These are phyloP conservation scores for peach (Prunus persica) DNA, from an alignment of 306 rosid species.

Conservation along the genomic window Prunus_persica_NCBIv2 NC_034015.1:21760001-21760500, in stretches of 20 bases:
- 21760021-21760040: conserved; percentile 89
- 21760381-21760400: conserved; percentile 50
- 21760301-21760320: conserved; percentile 94
- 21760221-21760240: conserved; percentile 84
- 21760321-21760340: conserved; percentile 81
- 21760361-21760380: conserved; percentile 60
- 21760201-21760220: conserved; percentile 77
- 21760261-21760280: conserved; percentile 81
- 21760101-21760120: conserved; percentile 74
- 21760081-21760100: conserved; percentile 81
- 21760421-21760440: background rate
- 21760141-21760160: conserved; percentile 62
- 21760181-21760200: conserved; percentile 88
- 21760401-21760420: conserved; percentile 33
- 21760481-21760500: background rate
- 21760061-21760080: conserved; percentile 77
- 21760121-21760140: conserved; percentile 76
- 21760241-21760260: conserved; percentile 21
- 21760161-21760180: conserved; percentile 53
- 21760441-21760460: conserved; percentile 12
- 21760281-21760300: conserved; percentile 78
- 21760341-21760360: conserved; percentile 92
- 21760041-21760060: conserved; percentile 41
- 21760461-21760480: background rate
- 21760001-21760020: conserved; percentile 93